Conservation (phyloP, 768 basidiomycete genomes). For the Mrakia blollopis region DNA sequence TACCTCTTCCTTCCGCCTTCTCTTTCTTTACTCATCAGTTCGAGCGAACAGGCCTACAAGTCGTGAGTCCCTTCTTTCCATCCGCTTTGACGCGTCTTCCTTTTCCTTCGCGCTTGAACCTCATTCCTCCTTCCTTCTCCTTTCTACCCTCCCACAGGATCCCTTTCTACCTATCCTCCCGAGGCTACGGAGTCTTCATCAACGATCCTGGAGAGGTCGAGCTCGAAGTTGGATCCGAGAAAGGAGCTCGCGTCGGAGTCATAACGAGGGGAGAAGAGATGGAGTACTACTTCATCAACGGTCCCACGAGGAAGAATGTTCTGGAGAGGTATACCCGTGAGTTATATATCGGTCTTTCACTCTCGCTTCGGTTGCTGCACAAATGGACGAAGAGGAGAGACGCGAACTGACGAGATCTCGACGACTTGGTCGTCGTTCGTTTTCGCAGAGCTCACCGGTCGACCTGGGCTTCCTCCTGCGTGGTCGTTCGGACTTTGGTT, state of each 20-base stretch:
- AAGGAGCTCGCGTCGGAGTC: slow-evolving; percentile 51
- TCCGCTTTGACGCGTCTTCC: neutral
- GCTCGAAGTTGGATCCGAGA: slow-evolving; percentile 53
- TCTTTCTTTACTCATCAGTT: neutral
- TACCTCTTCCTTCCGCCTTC: too few relatives aligned
- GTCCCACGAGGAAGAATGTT: slow-evolving; percentile 61
- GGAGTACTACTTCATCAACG: slow-evolving; percentile 69
- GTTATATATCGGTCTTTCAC: neutral
- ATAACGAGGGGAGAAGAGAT: slow-evolving; percentile 60
- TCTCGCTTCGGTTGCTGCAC: neutral
- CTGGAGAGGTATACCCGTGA: slow-evolving; percentile 50
- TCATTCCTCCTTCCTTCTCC: slow-evolving; percentile 8
- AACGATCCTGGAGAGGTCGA: slow-evolving; percentile 65
- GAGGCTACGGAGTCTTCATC: slow-evolving; percentile 69
- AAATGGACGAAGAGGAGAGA: neutral
- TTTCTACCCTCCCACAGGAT: slow-evolving; percentile 38
- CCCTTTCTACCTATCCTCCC: slow-evolving; percentile 42
- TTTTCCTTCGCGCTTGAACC: too few relatives aligned
- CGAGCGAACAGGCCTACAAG: neutral
- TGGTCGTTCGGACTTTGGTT: slow-evolving; percentile 78
- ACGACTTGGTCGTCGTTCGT: too few relatives aligned
- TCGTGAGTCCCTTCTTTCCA: neutral
- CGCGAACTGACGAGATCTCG: neutral
- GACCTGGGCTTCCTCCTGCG: slow-evolving; percentile 60
- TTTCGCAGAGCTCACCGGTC: slow-evolving; percentile 50